Percentiles rank a stretch among this genome's conserved stretches.
phyloP scores from a whole-genome alignment of 768 basidiomycete species.

The Cystofilobasidium ferigula region DNA sequence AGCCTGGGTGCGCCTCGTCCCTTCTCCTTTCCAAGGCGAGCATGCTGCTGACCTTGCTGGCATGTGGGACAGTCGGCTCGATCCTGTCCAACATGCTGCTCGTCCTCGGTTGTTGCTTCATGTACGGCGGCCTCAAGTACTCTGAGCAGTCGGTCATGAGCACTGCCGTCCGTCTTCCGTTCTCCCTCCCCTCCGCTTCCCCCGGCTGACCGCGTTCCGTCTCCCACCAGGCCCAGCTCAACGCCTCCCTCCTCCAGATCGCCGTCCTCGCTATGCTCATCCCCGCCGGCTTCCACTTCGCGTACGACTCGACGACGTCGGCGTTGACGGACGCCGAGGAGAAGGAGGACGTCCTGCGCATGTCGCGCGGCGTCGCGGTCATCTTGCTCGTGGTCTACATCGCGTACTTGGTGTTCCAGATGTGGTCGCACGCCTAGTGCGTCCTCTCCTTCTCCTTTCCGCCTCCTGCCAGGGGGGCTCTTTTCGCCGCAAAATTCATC shows the following conservation, averaged over 20 bases:
- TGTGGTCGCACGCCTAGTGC: slow-evolving; percentile 24
- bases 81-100: slow-evolving; percentile 24
- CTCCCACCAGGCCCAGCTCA: slow-evolving; percentile 20
- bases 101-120: slow-evolving; percentile 21
- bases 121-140: slow-evolving; percentile 12
- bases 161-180: slow-evolving; percentile 1
- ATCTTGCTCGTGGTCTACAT: slow-evolving; percentile 9
- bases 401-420: slow-evolving; percentile 24
- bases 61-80: slow-evolving; percentile 7
- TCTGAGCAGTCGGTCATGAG: slow-evolving; percentile 20
- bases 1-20: slow-evolving; percentile 8
- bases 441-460: background rate
- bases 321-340: background rate
- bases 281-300: slow-evolving; percentile 21
- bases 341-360: slow-evolving; percentile 10
- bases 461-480: too few relatives aligned
- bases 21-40: background rate
- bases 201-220: background rate
- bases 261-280: slow-evolving; percentile 16
- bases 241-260: slow-evolving; percentile 20
- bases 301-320: background rate
- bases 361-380: slow-evolving; percentile 18
- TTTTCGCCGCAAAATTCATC: too few relatives aligned
- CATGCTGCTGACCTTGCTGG: too few relatives aligned
- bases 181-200: background rate